A percentile compares a stretch with the other conserved stretches of the same genome.
Evolutionary conservation across 148 eudicot species (phyloP).

Genomic region (Rhododendron kiyosumense): DNA sequence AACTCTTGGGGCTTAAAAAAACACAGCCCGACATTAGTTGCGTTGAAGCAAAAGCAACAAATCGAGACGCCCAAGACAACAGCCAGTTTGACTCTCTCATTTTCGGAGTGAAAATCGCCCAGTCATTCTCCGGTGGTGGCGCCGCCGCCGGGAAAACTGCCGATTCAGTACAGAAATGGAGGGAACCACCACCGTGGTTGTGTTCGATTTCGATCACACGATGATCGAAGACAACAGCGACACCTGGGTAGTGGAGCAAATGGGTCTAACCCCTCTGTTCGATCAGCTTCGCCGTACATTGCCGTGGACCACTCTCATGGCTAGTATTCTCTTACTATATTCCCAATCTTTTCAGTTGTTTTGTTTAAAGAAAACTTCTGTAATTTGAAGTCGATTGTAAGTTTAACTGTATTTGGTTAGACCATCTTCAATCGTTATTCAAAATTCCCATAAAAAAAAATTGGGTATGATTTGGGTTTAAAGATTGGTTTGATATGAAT

Average conservation of each 20-base stretch:
- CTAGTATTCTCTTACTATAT: neutral
- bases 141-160: neutral
- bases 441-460: too few species aligned
- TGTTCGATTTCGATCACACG: constrained; percentile 79
- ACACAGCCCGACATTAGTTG: too few species aligned
- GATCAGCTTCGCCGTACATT: constrained; percentile 17
- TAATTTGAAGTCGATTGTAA: neutral
- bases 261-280: too few species aligned
- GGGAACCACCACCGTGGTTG: constrained; percentile 15
- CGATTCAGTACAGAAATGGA: neutral
- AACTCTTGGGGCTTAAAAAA: too few species aligned
- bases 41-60: too few species aligned
- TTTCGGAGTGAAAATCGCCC: neutral
- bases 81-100: neutral
- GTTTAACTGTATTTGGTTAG: neutral
- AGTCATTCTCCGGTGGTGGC: neutral
- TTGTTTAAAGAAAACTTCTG: neutral
- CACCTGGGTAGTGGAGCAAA: too few species aligned
- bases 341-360: neutral
- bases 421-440: neutral
- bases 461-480: neutral
- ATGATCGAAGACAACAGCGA: constrained; percentile 29
- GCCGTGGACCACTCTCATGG: constrained; percentile 85
- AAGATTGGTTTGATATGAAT: too few species aligned
- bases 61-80: too few species aligned